Conservation (phyloP, 495 filamentous ascomycete genomes). For the Xylaria flabelliformis region DNA sequence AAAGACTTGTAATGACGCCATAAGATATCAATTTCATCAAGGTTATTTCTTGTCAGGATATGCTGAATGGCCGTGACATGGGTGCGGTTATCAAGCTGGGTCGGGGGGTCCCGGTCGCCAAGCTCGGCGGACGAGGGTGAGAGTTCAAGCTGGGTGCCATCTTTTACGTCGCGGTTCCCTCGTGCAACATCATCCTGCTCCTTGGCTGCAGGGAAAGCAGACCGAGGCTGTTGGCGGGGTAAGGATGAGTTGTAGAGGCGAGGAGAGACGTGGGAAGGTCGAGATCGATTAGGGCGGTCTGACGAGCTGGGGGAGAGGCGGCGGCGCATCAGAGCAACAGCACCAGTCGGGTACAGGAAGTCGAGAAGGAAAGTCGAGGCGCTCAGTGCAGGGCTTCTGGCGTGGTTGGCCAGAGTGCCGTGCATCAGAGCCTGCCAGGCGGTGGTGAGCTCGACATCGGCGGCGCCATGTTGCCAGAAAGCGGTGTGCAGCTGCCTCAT, state of each 20-base stretch:
- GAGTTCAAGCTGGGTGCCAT: neutral
- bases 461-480: slow-evolving; percentile 71
- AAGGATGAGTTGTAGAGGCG: slow-evolving; percentile 37
- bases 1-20: slow-evolving; percentile 36
- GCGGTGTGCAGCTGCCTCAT: slow-evolving; percentile 65
- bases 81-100: neutral
- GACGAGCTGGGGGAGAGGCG: slow-evolving; percentile 33
- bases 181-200: neutral
- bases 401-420: slow-evolving; percentile 31
- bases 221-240: slow-evolving; percentile 12
- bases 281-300: slow-evolving; percentile 21
- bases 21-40: slow-evolving; percentile 28
- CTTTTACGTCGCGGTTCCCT: neutral
- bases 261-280: slow-evolving; percentile 26
- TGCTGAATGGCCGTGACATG: slow-evolving; percentile 23
- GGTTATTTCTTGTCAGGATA: slow-evolving; percentile 22
- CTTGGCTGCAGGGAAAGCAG: neutral
- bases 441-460: slow-evolving; percentile 61
- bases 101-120: neutral
- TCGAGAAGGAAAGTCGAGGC: slow-evolving; percentile 61
- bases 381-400: slow-evolving; percentile 37
- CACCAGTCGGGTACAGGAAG: slow-evolving; percentile 66
- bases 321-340: slow-evolving; percentile 56
- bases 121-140: neutral
- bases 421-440: slow-evolving; percentile 53